phyloP scores from a whole-genome alignment of 2,329 filamentous ascomycete genomes.

The Diaporthe helianthi region DNA sequence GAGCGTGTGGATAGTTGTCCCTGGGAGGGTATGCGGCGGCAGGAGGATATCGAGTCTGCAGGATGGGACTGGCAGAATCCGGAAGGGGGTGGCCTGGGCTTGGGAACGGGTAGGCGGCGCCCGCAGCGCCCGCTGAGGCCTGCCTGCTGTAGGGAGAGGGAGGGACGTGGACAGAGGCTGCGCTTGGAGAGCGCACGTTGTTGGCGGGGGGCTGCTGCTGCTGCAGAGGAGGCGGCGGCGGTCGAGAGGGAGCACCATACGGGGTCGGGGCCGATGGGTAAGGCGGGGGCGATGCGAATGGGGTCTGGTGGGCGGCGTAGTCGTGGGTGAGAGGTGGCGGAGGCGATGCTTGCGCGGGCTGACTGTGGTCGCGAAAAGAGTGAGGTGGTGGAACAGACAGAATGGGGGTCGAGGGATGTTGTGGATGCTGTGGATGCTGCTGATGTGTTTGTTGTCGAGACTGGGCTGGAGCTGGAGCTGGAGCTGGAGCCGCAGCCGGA shows the following conservation, averaged over 20 bases:
- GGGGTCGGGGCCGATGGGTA: slow-evolving; percentile 41
- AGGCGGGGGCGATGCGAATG: slow-evolving; percentile 39
- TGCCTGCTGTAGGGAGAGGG: slow-evolving; percentile 61
- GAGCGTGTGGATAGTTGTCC: slow-evolving; percentile 54
- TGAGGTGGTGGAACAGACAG: slow-evolving; percentile 51
- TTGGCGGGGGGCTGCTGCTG: slow-evolving; percentile 46
- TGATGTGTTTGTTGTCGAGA: slow-evolving; percentile 38
- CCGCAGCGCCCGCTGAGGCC: slow-evolving; percentile 54
- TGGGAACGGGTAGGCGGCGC: slow-evolving; percentile 60
- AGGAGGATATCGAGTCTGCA: slow-evolving; percentile 60
- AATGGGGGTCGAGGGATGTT: slow-evolving; percentile 45
- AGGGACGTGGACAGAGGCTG: slow-evolving; percentile 48
- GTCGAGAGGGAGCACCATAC: slow-evolving; percentile 47
- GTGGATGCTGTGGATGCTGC: slow-evolving; percentile 41
- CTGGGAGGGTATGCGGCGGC: slow-evolving; percentile 51
- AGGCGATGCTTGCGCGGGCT: slow-evolving; percentile 57
- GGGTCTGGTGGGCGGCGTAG: slow-evolving; percentile 46
- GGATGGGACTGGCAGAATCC: slow-evolving; percentile 56
- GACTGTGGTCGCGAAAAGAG: slow-evolving; percentile 59
- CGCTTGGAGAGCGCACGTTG: slow-evolving; percentile 58
- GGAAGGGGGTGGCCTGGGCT: slow-evolving; percentile 44
- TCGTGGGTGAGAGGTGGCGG: slow-evolving; percentile 54
- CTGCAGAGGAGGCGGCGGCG: slow-evolving; percentile 55
- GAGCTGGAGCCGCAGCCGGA: slow-evolving; percentile 36
- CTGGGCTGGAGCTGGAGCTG: slow-evolving; percentile 14